Conservation (phyloP, 257 asterid species). For the Thymus quinquecostatus region DNA sequence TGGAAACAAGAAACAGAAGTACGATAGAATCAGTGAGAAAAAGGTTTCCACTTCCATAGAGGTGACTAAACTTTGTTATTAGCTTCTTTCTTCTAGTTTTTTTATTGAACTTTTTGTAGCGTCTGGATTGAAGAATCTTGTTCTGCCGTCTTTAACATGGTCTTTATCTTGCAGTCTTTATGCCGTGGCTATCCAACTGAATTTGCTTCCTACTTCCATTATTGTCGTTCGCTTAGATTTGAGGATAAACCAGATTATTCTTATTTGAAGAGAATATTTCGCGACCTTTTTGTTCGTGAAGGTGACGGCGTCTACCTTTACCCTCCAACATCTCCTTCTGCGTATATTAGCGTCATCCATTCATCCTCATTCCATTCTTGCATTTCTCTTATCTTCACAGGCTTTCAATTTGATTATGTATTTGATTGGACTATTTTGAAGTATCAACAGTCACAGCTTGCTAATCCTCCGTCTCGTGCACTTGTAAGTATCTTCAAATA, state of each 20-base stretch:
- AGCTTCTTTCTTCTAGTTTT: too few relatives aligned
- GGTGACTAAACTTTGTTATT: slow-evolving; percentile 28
- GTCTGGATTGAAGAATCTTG: slow-evolving; percentile 7
- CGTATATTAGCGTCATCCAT: slow-evolving; percentile 7
- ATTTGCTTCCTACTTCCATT: slow-evolving; percentile 63
- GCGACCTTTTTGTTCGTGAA: slow-evolving; percentile 60
- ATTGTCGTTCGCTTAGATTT: slow-evolving; percentile 60
- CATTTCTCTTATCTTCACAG: slow-evolving; percentile 31
- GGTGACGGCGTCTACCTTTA: slow-evolving; percentile 34
- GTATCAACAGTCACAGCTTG: slow-evolving; percentile 83
- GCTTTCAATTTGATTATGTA: slow-evolving; percentile 55
- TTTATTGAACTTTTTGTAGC: neutral
- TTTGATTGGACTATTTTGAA: slow-evolving; percentile 66
- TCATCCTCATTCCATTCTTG: slow-evolving; percentile 8
- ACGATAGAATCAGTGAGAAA: slow-evolving; percentile 64
- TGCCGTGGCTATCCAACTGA: slow-evolving; percentile 61
- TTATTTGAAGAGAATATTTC: slow-evolving; percentile 60
- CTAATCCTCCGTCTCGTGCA: slow-evolving; percentile 87
- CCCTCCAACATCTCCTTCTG: slow-evolving; percentile 9
- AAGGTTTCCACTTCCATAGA: slow-evolving; percentile 60
- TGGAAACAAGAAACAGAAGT: slow-evolving; percentile 66
- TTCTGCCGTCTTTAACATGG: slow-evolving; percentile 16
- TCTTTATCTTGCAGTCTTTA: slow-evolving; percentile 38
- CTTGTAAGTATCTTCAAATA: slow-evolving; percentile 58
- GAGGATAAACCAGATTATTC: slow-evolving; percentile 66